phyloP scores from a whole-genome alignment of 306 rosid species.

The Begonia peltatifolia region DNA sequence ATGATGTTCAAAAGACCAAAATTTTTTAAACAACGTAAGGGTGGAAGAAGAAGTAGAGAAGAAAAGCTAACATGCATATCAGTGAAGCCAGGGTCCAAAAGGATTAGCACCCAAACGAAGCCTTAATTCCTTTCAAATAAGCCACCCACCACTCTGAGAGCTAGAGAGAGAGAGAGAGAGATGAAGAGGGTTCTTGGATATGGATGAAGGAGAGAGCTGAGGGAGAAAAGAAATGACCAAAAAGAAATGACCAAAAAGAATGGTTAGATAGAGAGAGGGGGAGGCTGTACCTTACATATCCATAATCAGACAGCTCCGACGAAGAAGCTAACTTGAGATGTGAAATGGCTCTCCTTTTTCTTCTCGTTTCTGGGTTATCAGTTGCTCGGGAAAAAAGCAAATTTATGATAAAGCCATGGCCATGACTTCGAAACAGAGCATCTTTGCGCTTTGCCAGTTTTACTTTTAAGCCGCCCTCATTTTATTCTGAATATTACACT shows the following conservation, averaged over 20 bases:
- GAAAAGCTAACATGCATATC: background rate
- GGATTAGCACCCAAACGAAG: background rate
- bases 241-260: slow-evolving; percentile 9
- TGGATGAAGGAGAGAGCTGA: background rate
- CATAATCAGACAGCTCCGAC: no score
- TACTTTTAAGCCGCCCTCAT: no score
- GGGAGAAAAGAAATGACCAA: slow-evolving; percentile 5
- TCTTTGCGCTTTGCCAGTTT: no score
- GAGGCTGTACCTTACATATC: slow-evolving; percentile 25
- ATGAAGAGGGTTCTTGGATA: background rate
- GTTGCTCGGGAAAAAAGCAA: no score
- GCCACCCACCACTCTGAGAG: background rate
- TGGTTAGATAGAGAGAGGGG: background rate
- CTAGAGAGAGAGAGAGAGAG: background rate
- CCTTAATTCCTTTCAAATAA: background rate
- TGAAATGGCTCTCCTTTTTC: no score
- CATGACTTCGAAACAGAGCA: no score
- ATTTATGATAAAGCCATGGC: no score
- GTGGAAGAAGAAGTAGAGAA: background rate
- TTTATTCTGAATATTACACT: no score
- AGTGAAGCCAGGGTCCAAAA: slow-evolving; percentile 1
- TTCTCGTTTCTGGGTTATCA: no score
- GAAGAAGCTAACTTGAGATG: no score
- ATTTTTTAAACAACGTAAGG: no score
- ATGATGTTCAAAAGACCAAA: background rate